Evolutionary conservation across 2,329 filamentous ascomycete genomes (phyloP).

Genomic region (Aspergillus sp.): DNA sequence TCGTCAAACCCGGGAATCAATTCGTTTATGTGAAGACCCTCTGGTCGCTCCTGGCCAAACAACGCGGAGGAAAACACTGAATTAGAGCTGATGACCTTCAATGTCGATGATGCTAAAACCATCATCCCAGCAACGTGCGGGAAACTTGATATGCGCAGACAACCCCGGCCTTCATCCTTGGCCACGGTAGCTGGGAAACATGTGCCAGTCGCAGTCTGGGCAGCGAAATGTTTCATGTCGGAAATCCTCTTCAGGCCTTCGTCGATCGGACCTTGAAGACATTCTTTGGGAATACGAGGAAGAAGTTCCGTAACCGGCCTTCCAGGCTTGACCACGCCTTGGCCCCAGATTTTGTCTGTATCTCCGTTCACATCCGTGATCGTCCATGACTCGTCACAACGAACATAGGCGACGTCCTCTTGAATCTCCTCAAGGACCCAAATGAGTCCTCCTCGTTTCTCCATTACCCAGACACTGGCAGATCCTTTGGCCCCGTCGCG

Average conservation of each 20-base stretch:
- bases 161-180: slow-evolving; percentile 65
- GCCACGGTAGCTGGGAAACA: slow-evolving; percentile 84
- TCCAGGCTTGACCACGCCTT: slow-evolving; percentile 64
- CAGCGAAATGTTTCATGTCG: slow-evolving; percentile 78
- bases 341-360: slow-evolving; percentile 83
- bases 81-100: slow-evolving; percentile 88
- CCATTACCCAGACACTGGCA: slow-evolving; percentile 97
- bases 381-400: slow-evolving; percentile 73
- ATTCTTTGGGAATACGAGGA: slow-evolving; percentile 73
- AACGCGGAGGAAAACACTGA: slow-evolving; percentile 89
- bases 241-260: slow-evolving; percentile 76
- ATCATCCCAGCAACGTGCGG: slow-evolving; percentile 97
- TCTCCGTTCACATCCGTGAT: slow-evolving; percentile 71
- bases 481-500: slow-evolving; percentile 88
- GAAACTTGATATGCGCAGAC: slow-evolving; percentile 86
- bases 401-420: slow-evolving; percentile 80
- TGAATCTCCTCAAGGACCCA: slow-evolving; percentile 98
- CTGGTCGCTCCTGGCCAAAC: slow-evolving; percentile 82
- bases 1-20: slow-evolving; percentile 86
- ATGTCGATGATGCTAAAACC: slow-evolving; percentile 74
- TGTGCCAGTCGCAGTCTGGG: slow-evolving; percentile 71
- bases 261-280: slow-evolving; percentile 65
- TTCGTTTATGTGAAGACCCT: slow-evolving; percentile 75
- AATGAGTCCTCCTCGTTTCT: slow-evolving; percentile 88
- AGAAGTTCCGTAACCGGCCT: slow-evolving; percentile 76